Conservation (phyloP, 805 yeast genomes). For the Jamesozyma rosinii region DNA sequence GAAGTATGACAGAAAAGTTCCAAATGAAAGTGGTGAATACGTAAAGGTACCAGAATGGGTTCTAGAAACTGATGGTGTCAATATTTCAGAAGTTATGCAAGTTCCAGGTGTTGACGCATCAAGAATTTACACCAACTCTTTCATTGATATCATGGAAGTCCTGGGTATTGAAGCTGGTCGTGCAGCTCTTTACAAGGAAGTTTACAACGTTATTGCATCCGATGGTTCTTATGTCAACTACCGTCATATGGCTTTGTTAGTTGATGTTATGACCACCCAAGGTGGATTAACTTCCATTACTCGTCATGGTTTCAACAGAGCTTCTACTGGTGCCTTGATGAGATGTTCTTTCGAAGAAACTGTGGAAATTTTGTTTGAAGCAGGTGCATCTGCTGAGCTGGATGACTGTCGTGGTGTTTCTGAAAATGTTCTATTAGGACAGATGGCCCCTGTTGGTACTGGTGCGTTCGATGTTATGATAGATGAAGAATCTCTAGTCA, state of each 20-base stretch:
- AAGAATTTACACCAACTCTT: conserved; percentile 90
- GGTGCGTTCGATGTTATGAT: conserved; percentile 95
- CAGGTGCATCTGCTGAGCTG: conserved; percentile 95
- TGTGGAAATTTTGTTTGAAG: conserved; percentile 92
- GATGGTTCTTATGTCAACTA: conserved; percentile 99
- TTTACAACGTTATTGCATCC: conserved; percentile 93
- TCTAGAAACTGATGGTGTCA: conserved; percentile 96
- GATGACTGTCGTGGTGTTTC: conserved; percentile 99
- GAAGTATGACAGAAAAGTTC: conserved; percentile 65
- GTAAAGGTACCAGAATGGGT: conserved; percentile 94
- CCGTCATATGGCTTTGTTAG: conserved; percentile 94
- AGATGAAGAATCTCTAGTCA: conserved; percentile 76
- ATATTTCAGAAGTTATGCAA: conserved; percentile 86
- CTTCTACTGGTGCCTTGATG: conserved; percentile 98
- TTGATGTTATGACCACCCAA: conserved; percentile 96
- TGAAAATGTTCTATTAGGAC: conserved; percentile 94
- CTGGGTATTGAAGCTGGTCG: conserved; percentile 98
- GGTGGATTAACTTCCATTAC: conserved; percentile 98
- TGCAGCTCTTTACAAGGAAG: conserved; percentile 86
- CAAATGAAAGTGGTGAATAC: conserved; percentile 78
- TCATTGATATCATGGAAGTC: conserved; percentile 89
- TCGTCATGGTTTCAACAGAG: conserved; percentile 98
- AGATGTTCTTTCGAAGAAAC: conserved; percentile 99
- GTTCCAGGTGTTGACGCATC: conserved; percentile 90
- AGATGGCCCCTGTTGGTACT: conserved; percentile 97